phyloP scores from a whole-genome alignment of 1,284 basidiomycete species.

The Stygiomarasmius scandens region DNA sequence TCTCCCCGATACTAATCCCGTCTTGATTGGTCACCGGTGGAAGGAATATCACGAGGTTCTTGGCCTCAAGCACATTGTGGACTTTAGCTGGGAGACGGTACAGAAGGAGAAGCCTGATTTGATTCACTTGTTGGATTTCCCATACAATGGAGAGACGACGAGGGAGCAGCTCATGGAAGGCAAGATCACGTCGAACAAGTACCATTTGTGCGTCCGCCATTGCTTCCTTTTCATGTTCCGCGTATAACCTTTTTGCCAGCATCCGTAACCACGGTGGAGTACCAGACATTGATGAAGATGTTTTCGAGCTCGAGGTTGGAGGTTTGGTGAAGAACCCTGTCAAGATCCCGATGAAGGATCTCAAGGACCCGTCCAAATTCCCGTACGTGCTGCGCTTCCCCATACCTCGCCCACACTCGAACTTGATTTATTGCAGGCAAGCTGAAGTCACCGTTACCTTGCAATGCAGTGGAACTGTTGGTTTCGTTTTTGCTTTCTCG shows the following conservation, averaged over 20 bases:
- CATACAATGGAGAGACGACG: constrained; percentile 55
- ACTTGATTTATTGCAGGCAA: constrained; percentile 34
- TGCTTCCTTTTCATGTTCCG: neutral
- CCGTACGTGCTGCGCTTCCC: constrained; percentile 43
- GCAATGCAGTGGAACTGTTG: constrained; percentile 52
- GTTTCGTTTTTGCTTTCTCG: neutral
- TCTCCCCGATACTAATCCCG: constrained; percentile 53
- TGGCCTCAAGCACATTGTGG: constrained; percentile 48
- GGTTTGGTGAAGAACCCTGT: constrained; percentile 50
- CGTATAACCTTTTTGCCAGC: constrained; percentile 14
- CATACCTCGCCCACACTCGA: neutral
- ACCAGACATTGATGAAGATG: constrained; percentile 17
- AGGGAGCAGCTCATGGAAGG: constrained; percentile 43
- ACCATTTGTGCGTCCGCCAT: constrained; percentile 45
- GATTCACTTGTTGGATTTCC: constrained; percentile 56
- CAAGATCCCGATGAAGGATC: constrained; percentile 46
- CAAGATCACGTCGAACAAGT: constrained; percentile 49
- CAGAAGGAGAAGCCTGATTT: constrained; percentile 56
- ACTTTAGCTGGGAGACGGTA: constrained; percentile 56
- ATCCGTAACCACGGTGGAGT: constrained; percentile 20
- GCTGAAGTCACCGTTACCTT: constrained; percentile 53
- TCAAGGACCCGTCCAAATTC: constrained; percentile 48
- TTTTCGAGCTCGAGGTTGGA: constrained; percentile 49
- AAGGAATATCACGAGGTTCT: constrained; percentile 57
- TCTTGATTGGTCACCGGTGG: constrained; percentile 55